Base-by-base conservation (phyloP, 208 protist genomes). In the Trypanosoma theileri region DNA sequence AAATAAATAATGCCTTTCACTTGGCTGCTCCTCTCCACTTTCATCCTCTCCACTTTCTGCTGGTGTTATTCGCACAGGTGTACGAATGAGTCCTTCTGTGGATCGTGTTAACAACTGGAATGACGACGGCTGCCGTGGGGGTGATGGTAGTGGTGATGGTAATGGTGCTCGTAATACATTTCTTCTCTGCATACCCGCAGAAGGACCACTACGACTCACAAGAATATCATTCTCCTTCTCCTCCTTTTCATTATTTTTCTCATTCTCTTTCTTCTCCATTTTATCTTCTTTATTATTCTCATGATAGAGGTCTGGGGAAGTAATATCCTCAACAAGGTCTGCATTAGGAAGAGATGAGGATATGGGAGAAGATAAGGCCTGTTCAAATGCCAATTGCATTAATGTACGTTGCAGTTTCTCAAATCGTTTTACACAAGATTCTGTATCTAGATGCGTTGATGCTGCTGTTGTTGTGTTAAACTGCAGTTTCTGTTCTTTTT, bases 1-100 rank as follows among this genome's bases (percentile, higher is more conserved):
- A 41, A 59, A 60, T 40, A 59, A 46, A 6, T 35, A 6, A 8
- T 35, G 28, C 28, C 28, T 35, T 35, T 35, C 28, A 35, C 28
- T 35, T 35, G 28, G 28, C 28, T 35, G 28, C 6, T 35, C 28
- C 28, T 1, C 1, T 35, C 4, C 28, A 35, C 28, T 35, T 35
- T 35, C 28, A 35, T 35, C 19, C 55, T 42, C 42, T 11, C 44
- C 66, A 35, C 66, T 63, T 35, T 26, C 42, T 16, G 13, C 48
- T 56, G 10, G 53, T 21, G 41, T 4, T 6, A 19, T 40, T n/a
- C 46, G 51, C n/a, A 57, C 48, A 17, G 69, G 69, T 45, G 69
- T 69, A 45, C 51, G 62, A 53, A 75, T 75, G 45, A 75, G 69
- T n/a, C 69, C 69, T 19, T 72, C 67, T 22, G 44, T 35, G 28